phyloP scores from a whole-genome alignment of 345 rosid species.

The Carallia pectinifolia region DNA sequence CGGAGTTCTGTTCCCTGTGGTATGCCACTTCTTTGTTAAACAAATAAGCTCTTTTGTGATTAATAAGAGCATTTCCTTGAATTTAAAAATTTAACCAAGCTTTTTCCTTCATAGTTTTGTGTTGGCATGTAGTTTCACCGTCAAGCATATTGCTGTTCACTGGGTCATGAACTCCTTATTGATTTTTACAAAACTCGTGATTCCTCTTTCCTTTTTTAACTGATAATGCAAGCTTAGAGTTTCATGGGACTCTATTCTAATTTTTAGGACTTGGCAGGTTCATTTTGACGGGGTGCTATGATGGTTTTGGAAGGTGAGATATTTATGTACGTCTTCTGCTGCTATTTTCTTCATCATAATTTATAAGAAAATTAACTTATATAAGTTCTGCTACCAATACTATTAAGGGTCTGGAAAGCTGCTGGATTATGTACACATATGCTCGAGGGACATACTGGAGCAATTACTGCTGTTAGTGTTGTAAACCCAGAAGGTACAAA shows the following conservation, averaged over 20 bases:
- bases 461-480: conserved; percentile 69
- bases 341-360: conserved; percentile 2
- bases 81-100: background rate
- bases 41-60: too few relatives aligned
- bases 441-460: conserved; percentile 75
- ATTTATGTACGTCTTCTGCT: background rate
- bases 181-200: too few relatives aligned
- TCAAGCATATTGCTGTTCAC: too few relatives aligned
- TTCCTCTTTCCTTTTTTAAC: background rate
- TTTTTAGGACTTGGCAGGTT: conserved; percentile 60
- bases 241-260: conserved; percentile 1
- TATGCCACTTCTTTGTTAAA: too few relatives aligned
- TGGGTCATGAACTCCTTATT: too few relatives aligned
- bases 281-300: conserved; percentile 85
- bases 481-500: conserved; percentile 52
- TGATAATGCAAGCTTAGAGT: background rate
- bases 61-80: background rate
- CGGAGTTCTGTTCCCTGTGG: too few relatives aligned
- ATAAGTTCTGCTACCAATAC: background rate
- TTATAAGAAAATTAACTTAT: background rate
- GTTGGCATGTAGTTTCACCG: background rate
- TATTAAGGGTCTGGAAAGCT: conserved; percentile 68
- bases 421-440: conserved; percentile 72
- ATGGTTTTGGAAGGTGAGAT: conserved; percentile 70
- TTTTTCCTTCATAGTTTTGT: background rate